Percentiles rank a stretch among this genome's conserved stretches.
Conservation (phyloP, 176 grass and related monocot genomes). For the Cocos nucifera region DNA sequence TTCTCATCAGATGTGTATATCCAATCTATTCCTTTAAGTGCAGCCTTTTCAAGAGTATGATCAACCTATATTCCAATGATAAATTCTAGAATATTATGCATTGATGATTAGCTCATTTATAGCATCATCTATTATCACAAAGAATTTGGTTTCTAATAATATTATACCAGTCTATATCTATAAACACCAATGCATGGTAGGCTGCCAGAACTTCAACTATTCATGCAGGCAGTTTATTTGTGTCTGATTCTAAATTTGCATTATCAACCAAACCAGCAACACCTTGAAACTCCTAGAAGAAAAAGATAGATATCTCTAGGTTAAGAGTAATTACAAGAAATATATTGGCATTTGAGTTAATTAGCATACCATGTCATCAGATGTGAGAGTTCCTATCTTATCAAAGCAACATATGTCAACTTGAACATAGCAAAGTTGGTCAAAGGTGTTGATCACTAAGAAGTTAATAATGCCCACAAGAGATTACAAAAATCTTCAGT, state of each 20-base stretch:
- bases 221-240: slow-evolving; percentile 57
- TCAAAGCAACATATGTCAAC: slow-evolving; percentile 99
- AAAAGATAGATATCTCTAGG: background rate
- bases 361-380: slow-evolving; percentile 85
- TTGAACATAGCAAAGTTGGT: slow-evolving; percentile 37
- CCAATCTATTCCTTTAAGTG: slow-evolving; percentile 97
- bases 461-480: too few species aligned
- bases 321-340: too few species aligned
- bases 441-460: too few species aligned
- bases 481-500: too few species aligned
- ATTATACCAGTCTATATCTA: slow-evolving; percentile 87
- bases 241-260: slow-evolving; percentile 60
- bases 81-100: too few species aligned
- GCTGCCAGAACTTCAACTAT: slow-evolving; percentile 74
- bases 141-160: slow-evolving; percentile 14
- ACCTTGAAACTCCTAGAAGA: slow-evolving; percentile 98
- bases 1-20: slow-evolving; percentile 98
- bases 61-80: slow-evolving; percentile 42
- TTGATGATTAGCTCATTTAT: background rate
- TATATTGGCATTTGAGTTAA: background rate
- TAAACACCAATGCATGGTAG: slow-evolving; percentile 94
- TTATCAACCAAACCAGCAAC: slow-evolving; percentile 69
- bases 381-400: slow-evolving; percentile 95
- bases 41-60: slow-evolving; percentile 97
- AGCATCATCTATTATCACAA: background rate